Conservation (phyloP, 306 rosid genomes). For the Cicer cuneatum region DNA sequence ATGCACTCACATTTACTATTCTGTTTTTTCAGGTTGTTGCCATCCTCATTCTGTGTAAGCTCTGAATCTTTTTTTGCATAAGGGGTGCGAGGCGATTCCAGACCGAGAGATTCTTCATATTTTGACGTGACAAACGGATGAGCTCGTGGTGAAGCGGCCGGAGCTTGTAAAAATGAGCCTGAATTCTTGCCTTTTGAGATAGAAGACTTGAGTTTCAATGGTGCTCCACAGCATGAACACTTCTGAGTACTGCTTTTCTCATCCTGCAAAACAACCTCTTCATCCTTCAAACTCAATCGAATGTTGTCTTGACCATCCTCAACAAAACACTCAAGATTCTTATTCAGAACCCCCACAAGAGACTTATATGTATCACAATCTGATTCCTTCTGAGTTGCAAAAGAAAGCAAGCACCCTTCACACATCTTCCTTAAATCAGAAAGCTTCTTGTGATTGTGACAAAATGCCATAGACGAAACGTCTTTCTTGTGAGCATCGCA, state of each 20-base stretch:
- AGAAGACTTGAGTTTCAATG: conserved; percentile 53
- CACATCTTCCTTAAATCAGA: conserved; percentile 78
- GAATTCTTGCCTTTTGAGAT: conserved; percentile 47
- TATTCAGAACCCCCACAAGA: conserved; percentile 77
- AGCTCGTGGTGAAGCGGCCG: conserved; percentile 71
- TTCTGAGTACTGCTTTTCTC: conserved; percentile 43
- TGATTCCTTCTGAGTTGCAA: conserved; percentile 76
- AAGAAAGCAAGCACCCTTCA: conserved; percentile 85
- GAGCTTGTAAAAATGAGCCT: conserved; percentile 44
- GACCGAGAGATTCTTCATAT: conserved; percentile 44
- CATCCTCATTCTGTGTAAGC: conserved; percentile 28
- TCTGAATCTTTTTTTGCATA: conserved; percentile 32
- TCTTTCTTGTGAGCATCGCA: conserved; percentile 83
- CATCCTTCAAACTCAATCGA: conserved; percentile 60
- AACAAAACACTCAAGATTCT: conserved; percentile 73
- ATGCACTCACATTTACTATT: conserved; percentile 45
- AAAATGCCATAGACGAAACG: conserved; percentile 75
- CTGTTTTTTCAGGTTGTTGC: conserved; percentile 1
- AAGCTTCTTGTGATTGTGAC: conserved; percentile 78
- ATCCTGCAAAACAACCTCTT: conserved; percentile 41
- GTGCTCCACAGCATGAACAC: conserved; percentile 78
- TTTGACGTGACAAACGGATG: conserved; percentile 15
- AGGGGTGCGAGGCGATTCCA: conserved; percentile 55
- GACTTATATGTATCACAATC: conserved; percentile 73
- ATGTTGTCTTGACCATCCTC: conserved; percentile 55